Percentiles rank a stretch among this genome's conserved stretches.
phyloP scores from a whole-genome alignment of 257 asterid species.

The Solanum infundibuliforme region DNA sequence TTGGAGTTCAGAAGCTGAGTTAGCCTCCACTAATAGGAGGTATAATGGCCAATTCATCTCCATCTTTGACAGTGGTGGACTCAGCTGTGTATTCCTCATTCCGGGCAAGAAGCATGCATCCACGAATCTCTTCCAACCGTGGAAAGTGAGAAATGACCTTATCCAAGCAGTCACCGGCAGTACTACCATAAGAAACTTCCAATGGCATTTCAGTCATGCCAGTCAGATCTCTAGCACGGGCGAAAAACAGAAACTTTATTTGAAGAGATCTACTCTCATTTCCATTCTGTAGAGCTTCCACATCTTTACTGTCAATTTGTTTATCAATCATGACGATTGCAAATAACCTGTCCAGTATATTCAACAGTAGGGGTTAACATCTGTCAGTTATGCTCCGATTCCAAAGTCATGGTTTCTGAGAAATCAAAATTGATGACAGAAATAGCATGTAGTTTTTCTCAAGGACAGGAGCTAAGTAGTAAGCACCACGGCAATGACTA shows the following conservation, averaged over 20 bases:
- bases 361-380: background rate
- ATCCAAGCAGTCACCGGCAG: slow-evolving; percentile 60
- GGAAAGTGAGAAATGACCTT: slow-evolving; percentile 54
- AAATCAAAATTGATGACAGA: background rate
- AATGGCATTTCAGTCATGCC: slow-evolving; percentile 50
- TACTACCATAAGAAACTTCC: slow-evolving; percentile 55
- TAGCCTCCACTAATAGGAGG: slow-evolving; percentile 98
- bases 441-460: background rate
- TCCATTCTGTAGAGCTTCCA: slow-evolving; percentile 11
- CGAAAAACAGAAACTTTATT: slow-evolving; percentile 75
- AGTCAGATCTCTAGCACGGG: slow-evolving; percentile 78
- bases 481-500: background rate
- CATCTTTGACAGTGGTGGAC: slow-evolving; percentile 49
- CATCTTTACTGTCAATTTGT: slow-evolving; percentile 1
- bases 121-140: slow-evolving; percentile 66
- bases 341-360: background rate
- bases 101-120: slow-evolving; percentile 77
- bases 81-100: slow-evolving; percentile 69
- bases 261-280: slow-evolving; percentile 21
- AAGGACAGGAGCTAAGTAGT: background rate
- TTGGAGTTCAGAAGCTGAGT: background rate
- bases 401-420: background rate
- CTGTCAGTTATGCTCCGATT: background rate
- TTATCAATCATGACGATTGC: slow-evolving; percentile 10
- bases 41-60: slow-evolving; percentile 87